Percentiles rank a stretch among this genome's conserved stretches.
Conservation (phyloP, 768 basidiomycete species). For the Pleurotus cornucopiae region DNA sequence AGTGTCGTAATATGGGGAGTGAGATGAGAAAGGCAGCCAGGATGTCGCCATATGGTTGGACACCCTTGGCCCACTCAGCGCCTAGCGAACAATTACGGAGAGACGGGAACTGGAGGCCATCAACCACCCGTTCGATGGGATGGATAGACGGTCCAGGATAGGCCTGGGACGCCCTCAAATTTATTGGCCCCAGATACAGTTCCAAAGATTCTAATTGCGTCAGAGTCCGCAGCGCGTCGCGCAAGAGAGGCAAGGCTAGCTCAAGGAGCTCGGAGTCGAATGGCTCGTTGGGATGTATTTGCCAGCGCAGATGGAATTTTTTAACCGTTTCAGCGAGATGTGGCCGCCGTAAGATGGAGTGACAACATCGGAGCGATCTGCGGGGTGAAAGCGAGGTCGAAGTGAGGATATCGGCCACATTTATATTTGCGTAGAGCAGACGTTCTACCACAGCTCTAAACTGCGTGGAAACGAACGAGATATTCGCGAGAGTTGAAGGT, state of each 20-base stretch:
- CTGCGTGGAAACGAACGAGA: constrained; percentile 41
- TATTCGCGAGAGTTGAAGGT: constrained; percentile 30
- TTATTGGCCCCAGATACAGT: constrained; percentile 45
- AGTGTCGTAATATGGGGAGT: constrained; percentile 37
- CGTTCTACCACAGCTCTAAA: constrained; percentile 55
- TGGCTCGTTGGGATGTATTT: constrained; percentile 29
- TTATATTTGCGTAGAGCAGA: constrained; percentile 50
- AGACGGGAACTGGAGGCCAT: constrained; percentile 33
- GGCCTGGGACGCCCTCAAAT: constrained; percentile 20
- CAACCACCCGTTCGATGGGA: constrained; percentile 43
- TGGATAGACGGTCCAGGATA: constrained; percentile 22
- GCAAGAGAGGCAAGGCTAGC: constrained; percentile 35
- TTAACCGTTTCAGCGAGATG: constrained; percentile 43
- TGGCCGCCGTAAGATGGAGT: constrained; percentile 40
- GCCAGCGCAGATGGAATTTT: constrained; percentile 54
- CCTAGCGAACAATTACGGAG: constrained; percentile 38
- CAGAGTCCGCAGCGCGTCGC: constrained; percentile 30
- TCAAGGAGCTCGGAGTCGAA: constrained; percentile 25
- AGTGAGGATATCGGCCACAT: constrained; percentile 43
- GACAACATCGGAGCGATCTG: constrained; percentile 47
- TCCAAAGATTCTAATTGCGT: constrained; percentile 50
- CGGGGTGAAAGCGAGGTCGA: constrained; percentile 33
- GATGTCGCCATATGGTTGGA: constrained; percentile 34
- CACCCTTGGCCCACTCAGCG: constrained; percentile 39
- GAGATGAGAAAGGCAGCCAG: constrained; percentile 40